Evolutionary conservation across 495 filamentous ascomycete genomes (phyloP), one percentile per base, ranked within the genome.

Genomic region (Cryomyces minteri): DNA sequence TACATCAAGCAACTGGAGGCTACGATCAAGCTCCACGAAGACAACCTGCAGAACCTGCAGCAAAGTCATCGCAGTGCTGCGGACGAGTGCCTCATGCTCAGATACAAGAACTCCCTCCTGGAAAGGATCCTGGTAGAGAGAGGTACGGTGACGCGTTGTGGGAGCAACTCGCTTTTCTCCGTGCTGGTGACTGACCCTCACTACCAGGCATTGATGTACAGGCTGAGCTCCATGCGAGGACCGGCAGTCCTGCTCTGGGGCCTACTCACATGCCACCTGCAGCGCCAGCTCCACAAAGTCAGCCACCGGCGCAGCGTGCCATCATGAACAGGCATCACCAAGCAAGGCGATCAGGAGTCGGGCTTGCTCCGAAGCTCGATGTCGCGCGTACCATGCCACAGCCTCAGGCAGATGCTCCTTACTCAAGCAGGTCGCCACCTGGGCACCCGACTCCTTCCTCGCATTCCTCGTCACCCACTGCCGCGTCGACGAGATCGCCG

Each of bases 1-100:
- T 98, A 98, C 61, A 98, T 98, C 68, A 95, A 95, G 66, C 92
- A 98, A 62, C 74, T 98, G 8, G 90, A 98, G 63, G 84, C 84
- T 44, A 94, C 87, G 45, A 96, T 98, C 62, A 92, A 93, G 59
- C 87, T 86, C 51, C 90, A 96, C 68, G 90, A 98, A 63, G 85
- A 94, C 50, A 82, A 81, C 50, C 68, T 98, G 36, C 80, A 88
- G 51, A 88, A 76, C 52, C 70, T 96, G 46, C 92, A 95, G 62
- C 83, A 90, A 54, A 92, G 84, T 43, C 90, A 96, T 58, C 82
- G 92, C 44, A 84, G 75, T 53, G 92, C 90, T 40, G 90, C 92
- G 31, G 92, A 98, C 58, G 90, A 96, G 61, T 96, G 92, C 60
- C 66, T 96, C 51, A 96, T 96, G 92, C 68, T 98, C 51, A 80